These are phyloP conservation scores for Schwanniomyces yamadae DNA, from an alignment of 805 yeast genomes.

Conservation along the genomic window DNA sequence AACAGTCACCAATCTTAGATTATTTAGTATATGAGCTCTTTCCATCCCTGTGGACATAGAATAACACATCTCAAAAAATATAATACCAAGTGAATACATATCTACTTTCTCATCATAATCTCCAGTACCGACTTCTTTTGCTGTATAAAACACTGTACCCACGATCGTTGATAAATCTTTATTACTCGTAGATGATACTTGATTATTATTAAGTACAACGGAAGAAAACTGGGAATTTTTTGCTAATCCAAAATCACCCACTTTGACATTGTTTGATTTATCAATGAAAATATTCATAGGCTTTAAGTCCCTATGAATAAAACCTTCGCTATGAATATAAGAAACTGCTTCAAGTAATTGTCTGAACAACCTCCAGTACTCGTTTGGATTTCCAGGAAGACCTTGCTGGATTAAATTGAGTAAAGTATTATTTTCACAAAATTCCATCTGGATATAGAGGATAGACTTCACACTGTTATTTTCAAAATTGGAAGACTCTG, in stretches of 20 bases:
- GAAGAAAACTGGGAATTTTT: constrained; percentile 67
- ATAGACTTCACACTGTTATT: constrained; percentile 49
- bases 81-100: constrained; percentile 91
- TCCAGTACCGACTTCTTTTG: constrained; percentile 79
- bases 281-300: constrained; percentile 96
- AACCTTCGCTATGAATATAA: constrained; percentile 90
- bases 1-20: constrained; percentile 56
- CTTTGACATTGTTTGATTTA: constrained; percentile 80
- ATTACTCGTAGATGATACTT: constrained; percentile 29
- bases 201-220: constrained; percentile 37
- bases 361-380: constrained; percentile 86
- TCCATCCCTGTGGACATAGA: constrained; percentile 91
- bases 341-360: constrained; percentile 87
- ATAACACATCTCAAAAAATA: constrained; percentile 93
- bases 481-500: not conserved
- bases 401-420: constrained; percentile 76
- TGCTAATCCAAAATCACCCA: constrained; percentile 97
- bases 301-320: constrained; percentile 91
- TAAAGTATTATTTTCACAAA: constrained; percentile 92
- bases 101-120: constrained; percentile 93
- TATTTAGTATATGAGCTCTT: constrained; percentile 68
- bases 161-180: constrained; percentile 89
- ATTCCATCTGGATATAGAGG: constrained; percentile 95
- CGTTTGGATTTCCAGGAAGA: constrained; percentile 65
- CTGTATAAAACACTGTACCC: constrained; percentile 93